Evolutionary conservation across 192 early-diverging fungal species (phyloP).

Genomic region (Bifiguratus adelaidae): DNA sequence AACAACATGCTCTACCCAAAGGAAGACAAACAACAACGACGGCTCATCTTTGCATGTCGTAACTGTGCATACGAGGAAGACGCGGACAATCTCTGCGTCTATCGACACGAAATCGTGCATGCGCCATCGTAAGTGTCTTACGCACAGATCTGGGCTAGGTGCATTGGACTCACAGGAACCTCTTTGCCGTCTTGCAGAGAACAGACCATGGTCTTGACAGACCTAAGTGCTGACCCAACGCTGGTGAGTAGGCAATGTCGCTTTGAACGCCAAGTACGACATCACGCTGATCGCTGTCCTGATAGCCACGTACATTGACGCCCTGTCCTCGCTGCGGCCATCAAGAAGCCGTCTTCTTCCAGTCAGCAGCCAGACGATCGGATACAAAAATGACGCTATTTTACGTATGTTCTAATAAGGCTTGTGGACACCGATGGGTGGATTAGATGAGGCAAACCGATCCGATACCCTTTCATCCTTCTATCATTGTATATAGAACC

Average conservation of each 20-base stretch:
- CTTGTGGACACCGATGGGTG: slow-evolving; percentile 66
- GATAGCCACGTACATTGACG: slow-evolving; percentile 49
- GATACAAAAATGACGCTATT: slow-evolving; percentile 74
- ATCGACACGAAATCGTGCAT: slow-evolving; percentile 62
- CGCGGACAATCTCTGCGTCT: slow-evolving; percentile 60
- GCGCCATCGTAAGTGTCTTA: slow-evolving; percentile 27
- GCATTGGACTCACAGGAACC: neutral
- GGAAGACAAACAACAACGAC: slow-evolving; percentile 44
- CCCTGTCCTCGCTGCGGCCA: slow-evolving; percentile 49
- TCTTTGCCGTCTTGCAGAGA: slow-evolving; percentile 23
- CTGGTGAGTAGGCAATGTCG: slow-evolving; percentile 24
- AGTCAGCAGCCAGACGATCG: slow-evolving; percentile 54
- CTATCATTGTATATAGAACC: neutral
- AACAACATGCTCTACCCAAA: slow-evolving; percentile 76
- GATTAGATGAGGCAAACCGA: slow-evolving; percentile 3
- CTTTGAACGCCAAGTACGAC: neutral
- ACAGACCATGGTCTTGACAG: slow-evolving; percentile 63
- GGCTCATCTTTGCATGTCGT: slow-evolving; percentile 62
- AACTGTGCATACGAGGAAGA: slow-evolving; percentile 67
- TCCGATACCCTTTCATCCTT: neutral
- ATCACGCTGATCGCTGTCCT: neutral
- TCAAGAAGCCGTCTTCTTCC: slow-evolving; percentile 64
- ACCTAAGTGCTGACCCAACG: slow-evolving; percentile 66
- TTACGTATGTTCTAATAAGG: slow-evolving; percentile 61
- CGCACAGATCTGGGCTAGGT: neutral